These are phyloP conservation scores for Rhizopogon salebrosus DNA, from an alignment of 768 basidiomycete genomes.

Conservation along the genomic window DNA sequence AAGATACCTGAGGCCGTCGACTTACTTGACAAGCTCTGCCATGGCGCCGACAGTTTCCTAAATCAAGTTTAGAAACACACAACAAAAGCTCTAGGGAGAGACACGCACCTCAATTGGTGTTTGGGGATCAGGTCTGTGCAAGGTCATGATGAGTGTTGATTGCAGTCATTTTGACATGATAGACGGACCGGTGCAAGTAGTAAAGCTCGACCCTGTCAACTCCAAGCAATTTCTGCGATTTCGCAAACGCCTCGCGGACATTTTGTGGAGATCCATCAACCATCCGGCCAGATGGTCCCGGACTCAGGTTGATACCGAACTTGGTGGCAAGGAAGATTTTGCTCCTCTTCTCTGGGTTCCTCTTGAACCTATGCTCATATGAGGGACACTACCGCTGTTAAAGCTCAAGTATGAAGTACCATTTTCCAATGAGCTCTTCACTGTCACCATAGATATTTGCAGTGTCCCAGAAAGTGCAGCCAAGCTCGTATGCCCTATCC, in stretches of 20 bases:
- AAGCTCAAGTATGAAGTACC: constrained; percentile 18
- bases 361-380: constrained; percentile 33
- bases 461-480: constrained; percentile 45
- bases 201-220: constrained; percentile 41
- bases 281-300: constrained; percentile 11
- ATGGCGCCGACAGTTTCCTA: constrained; percentile 42
- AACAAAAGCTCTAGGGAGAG: background rate
- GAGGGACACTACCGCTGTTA: background rate
- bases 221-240: constrained; percentile 37
- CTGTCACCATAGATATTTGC: constrained; percentile 37
- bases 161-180: too few relatives aligned
- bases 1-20: background rate
- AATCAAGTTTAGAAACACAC: background rate
- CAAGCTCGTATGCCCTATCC: constrained; percentile 34
- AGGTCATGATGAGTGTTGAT: background rate
- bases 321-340: constrained; percentile 63
- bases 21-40: constrained; percentile 48
- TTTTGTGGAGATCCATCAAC: constrained; percentile 38
- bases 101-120: constrained; percentile 43
- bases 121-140: constrained; percentile 31
- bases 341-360: constrained; percentile 35
- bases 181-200: constrained; percentile 36
- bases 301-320: constrained; percentile 34
- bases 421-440: constrained; percentile 43
- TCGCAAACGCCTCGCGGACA: constrained; percentile 31